Evolutionary conservation across 306 rosid species (phyloP).

Genomic region (Oxytropis ochrocephala): DNA sequence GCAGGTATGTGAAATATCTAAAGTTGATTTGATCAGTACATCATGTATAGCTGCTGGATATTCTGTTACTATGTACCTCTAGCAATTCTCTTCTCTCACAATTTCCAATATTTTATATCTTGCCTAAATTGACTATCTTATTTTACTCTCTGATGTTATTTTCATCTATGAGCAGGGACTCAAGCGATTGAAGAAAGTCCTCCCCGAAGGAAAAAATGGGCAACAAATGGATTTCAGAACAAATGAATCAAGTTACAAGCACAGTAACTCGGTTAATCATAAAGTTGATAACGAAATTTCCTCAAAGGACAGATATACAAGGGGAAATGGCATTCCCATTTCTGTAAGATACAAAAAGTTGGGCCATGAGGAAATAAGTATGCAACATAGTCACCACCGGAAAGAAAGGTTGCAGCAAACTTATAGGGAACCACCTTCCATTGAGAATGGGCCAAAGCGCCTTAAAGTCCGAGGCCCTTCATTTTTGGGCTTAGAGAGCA

Average conservation of each 20-base stretch:
- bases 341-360: slow-evolving; percentile 59
- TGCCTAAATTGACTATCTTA: background rate
- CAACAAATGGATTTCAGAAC: slow-evolving; percentile 36
- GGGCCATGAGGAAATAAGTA: slow-evolving; percentile 42
- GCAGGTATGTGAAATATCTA: slow-evolving; percentile 45
- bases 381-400: slow-evolving; percentile 59
- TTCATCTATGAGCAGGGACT: slow-evolving; percentile 48
- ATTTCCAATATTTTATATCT: background rate
- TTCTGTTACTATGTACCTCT: background rate
- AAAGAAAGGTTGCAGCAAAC: slow-evolving; percentile 47
- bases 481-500: slow-evolving; percentile 52
- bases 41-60: background rate
- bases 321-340: slow-evolving; percentile 53
- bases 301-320: slow-evolving; percentile 37
- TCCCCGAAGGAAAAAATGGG: slow-evolving; percentile 45
- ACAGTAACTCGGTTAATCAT: slow-evolving; percentile 24
- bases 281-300: slow-evolving; percentile 39
- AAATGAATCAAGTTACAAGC: slow-evolving; percentile 45
- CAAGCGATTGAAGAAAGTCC: slow-evolving; percentile 68
- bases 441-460: slow-evolving; percentile 61
- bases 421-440: slow-evolving; percentile 42
- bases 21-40: background rate
- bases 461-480: slow-evolving; percentile 77
- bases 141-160: background rate
- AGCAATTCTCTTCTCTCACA: background rate